Conservation (phyloP, 73 alveolate genomes). For the Uronychia setigera region DNA sequence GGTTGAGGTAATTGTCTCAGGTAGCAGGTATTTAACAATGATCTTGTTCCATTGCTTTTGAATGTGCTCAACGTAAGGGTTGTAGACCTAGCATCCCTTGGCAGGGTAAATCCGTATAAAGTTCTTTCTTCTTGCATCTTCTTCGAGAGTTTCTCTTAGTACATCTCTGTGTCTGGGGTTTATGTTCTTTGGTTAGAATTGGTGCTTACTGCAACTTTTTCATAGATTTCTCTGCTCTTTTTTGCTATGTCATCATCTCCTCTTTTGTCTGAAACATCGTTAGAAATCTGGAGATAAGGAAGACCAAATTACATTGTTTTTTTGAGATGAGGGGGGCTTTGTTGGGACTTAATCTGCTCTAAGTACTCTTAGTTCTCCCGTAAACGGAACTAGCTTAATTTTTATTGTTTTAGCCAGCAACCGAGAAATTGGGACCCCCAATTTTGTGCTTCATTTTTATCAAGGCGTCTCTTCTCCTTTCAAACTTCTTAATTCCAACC, state of each 20-base stretch:
- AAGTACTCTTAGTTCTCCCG: background rate
- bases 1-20: conserved; percentile 11
- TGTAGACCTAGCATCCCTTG: conserved; percentile 21
- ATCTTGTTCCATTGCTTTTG: conserved; percentile 28
- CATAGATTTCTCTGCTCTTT: conserved; percentile 11
- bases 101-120: conserved; percentile 55
- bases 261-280: background rate
- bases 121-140: conserved; percentile 32
- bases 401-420: background rate
- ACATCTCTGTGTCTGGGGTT: conserved; percentile 2
- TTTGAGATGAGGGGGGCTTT: background rate
- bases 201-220: conserved; percentile 6
- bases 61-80: conserved; percentile 18
- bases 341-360: conserved; percentile 23
- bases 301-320: conserved; percentile 7
- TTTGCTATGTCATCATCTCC: conserved; percentile 12
- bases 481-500: conserved; percentile 71
- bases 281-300: background rate
- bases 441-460: conserved; percentile 58
- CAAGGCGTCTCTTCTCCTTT: conserved; percentile 67
- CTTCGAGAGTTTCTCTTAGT: conserved; percentile 46
- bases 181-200: background rate
- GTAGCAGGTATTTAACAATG: conserved; percentile 9
- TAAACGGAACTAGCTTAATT: background rate
- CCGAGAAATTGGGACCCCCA: conserved; percentile 18